Evolutionary conservation across 1,284 basidiomycete species (phyloP).

Genomic region (Xerocomus minutiporus): DNA sequence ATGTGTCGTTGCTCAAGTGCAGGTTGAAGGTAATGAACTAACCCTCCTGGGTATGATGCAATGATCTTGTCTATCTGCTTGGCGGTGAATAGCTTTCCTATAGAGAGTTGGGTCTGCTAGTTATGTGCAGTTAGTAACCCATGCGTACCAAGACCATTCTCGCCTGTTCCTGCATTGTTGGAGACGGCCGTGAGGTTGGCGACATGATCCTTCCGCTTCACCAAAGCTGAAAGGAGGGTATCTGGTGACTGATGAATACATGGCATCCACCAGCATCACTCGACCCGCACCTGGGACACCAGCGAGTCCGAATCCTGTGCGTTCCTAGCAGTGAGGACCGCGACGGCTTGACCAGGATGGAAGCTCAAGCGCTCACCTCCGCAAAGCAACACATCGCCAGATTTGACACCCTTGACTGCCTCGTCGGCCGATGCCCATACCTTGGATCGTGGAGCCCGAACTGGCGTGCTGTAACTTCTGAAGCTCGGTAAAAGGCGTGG

Average conservation of each 20-base stretch:
- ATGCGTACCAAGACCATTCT: conserved; percentile 71
- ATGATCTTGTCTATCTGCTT: conserved; percentile 83
- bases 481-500: too few species aligned
- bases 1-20: not conserved
- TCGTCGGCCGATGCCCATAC: conserved; percentile 77
- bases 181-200: conserved; percentile 77
- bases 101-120: conserved; percentile 4
- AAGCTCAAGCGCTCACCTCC: conserved; percentile 73
- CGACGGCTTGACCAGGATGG: not conserved
- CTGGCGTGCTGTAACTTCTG: not conserved
- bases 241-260: conserved; percentile 41
- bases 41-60: conserved; percentile 86
- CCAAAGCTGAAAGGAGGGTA: conserved; percentile 80
- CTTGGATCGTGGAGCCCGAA: conserved; percentile 51
- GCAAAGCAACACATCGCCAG: conserved; percentile 72
- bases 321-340: not conserved
- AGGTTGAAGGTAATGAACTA: conserved; percentile 17
- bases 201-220: conserved; percentile 63
- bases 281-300: conserved; percentile 60
- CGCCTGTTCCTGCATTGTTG: conserved; percentile 83
- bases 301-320: conserved; percentile 73
- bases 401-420: conserved; percentile 78
- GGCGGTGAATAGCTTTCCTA: conserved; percentile 74
- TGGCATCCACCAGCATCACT: not conserved
- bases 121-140: not conserved